Evolutionary conservation across 352 stramenopile species (phyloP).

Genomic region (Pythium angustatum): DNA sequence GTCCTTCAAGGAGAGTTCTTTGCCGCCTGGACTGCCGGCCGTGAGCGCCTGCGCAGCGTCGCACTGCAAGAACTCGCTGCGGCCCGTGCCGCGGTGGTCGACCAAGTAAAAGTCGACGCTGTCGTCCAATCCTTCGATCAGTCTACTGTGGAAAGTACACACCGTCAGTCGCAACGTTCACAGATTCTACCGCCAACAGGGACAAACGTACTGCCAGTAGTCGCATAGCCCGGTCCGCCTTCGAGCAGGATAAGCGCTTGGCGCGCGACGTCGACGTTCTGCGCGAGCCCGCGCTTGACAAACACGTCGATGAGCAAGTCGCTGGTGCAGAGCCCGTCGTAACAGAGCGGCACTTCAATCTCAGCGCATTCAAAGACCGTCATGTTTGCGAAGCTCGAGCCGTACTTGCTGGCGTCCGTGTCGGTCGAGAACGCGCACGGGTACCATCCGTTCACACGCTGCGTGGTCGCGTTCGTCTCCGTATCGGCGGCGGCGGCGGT

Average conservation of each 20-base stretch:
- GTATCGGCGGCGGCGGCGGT: constrained; percentile 18
- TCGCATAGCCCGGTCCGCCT: constrained; percentile 20
- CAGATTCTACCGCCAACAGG: background rate
- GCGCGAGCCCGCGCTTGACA: constrained; percentile 33
- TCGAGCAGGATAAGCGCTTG: constrained; percentile 20
- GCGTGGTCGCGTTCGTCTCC: no score
- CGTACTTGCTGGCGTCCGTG: constrained; percentile 1
- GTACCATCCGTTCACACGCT: constrained; percentile 61
- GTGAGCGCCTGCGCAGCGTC: constrained; percentile 30
- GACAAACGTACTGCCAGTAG: constrained; percentile 18
- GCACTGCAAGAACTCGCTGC: constrained; percentile 32
- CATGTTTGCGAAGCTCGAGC: background rate
- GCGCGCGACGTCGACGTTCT: background rate
- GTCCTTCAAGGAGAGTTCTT: constrained; percentile 24
- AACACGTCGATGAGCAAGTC: constrained; percentile 54
- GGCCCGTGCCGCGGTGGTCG: constrained; percentile 38
- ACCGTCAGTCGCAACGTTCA: no score
- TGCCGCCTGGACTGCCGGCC: constrained; percentile 15
- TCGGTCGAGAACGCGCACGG: constrained; percentile 44
- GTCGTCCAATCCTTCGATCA: constrained; percentile 17
- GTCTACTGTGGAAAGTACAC: no score
- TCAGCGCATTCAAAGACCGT: constrained; percentile 57
- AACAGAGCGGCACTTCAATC: constrained; percentile 70
- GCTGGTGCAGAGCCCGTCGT: constrained; percentile 63
- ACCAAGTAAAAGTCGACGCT: constrained; percentile 33